Evolutionary conservation across 2,329 filamentous ascomycete genomes (phyloP).

Genomic region (Graphium sp.): DNA sequence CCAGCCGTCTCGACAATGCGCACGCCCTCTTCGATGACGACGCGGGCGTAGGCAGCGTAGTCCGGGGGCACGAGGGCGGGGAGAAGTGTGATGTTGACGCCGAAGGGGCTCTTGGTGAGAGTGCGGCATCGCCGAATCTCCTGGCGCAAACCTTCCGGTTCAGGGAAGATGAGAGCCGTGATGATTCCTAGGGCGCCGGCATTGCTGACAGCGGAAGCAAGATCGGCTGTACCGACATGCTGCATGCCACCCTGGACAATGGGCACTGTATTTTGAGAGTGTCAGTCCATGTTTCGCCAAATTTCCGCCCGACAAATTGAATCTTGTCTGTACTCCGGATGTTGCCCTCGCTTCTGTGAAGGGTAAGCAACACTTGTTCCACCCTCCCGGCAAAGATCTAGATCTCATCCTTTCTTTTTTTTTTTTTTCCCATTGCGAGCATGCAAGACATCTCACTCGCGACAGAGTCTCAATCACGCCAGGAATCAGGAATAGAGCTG

Average conservation of each 20-base stretch:
- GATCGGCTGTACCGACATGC: constrained; percentile 68
- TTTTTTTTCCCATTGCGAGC: too few species aligned
- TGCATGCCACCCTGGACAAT: constrained; percentile 80
- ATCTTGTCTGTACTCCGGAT: too few species aligned
- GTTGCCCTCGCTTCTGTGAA: too few species aligned
- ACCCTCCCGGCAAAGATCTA: too few species aligned
- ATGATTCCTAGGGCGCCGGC: constrained; percentile 72
- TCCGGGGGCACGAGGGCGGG: constrained; percentile 80
- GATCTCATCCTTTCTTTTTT: too few species aligned
- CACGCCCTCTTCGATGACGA: constrained; percentile 85
- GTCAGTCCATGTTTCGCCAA: not conserved
- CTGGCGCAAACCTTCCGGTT: constrained; percentile 77
- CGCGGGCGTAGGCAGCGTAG: constrained; percentile 81
- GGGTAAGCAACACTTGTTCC: not conserved
- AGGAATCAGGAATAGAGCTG: not conserved
- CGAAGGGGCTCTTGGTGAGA: constrained; percentile 70
- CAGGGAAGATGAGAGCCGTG: constrained; percentile 82
- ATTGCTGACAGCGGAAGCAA: constrained; percentile 62
- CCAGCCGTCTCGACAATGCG: constrained; percentile 85
- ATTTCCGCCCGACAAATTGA: not conserved
- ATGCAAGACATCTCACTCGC: too few species aligned
- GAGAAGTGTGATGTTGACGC: constrained; percentile 87
- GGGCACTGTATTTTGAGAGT: too few species aligned
- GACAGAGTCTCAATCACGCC: too few species aligned
- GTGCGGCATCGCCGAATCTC: constrained; percentile 79